Conservation (phyloP, 2,329 filamentous ascomycete genomes). For the Ophiostoma sp. region DNA sequence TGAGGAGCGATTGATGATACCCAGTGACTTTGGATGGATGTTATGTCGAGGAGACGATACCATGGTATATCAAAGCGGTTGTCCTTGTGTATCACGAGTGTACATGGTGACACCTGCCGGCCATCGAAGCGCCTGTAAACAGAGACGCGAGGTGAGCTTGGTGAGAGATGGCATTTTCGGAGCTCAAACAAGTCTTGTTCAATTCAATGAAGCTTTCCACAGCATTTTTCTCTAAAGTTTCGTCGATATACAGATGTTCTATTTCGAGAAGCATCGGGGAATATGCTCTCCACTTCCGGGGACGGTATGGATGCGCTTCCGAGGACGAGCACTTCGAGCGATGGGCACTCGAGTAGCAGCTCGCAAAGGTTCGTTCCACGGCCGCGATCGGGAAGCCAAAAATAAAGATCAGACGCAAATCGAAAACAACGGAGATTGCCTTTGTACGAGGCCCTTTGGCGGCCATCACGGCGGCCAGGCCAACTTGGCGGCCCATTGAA, state of each 20-base stretch:
- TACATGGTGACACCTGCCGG: background rate
- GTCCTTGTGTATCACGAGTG: background rate
- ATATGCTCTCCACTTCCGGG: background rate
- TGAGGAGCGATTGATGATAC: background rate
- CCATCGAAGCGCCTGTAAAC: background rate
- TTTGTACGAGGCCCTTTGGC: background rate
- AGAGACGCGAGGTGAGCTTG: background rate
- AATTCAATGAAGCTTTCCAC: background rate
- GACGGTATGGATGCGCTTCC: background rate
- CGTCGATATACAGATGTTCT: background rate
- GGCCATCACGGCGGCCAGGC: background rate
- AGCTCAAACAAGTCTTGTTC: background rate
- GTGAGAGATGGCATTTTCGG: background rate
- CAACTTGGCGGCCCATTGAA: background rate
- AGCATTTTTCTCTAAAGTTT: too few species aligned
- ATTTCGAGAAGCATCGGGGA: conserved; percentile 1
- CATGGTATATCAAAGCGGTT: background rate
- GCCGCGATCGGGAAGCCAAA: background rate
- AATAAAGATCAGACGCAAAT: background rate
- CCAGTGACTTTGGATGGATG: background rate
- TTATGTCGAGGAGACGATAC: background rate
- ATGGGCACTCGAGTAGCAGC: background rate
- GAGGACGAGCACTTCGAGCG: background rate
- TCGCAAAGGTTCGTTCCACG: background rate
- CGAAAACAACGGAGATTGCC: background rate